These are phyloP conservation scores for Astrothelium subdiscretum DNA, from an alignment of 495 filamentous ascomycete genomes.

Conservation along the genomic window DNA sequence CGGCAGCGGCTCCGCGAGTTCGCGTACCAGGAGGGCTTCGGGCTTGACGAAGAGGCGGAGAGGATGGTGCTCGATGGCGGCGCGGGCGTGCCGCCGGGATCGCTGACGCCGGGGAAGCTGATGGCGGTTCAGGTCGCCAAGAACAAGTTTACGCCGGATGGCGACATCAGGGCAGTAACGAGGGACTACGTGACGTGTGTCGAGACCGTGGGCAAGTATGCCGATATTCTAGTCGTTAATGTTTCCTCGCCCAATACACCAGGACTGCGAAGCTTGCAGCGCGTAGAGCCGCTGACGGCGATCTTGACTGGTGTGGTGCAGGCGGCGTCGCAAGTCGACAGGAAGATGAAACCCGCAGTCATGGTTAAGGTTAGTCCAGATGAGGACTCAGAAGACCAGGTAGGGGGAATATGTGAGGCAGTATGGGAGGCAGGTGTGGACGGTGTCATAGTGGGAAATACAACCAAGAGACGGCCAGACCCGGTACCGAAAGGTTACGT, in stretches of 20 bases:
- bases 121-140: conserved; percentile 95
- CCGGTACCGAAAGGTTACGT: conserved; percentile 52
- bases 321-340: conserved; percentile 52
- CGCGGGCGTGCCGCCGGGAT: conserved; percentile 56
- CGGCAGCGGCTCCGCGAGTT: conserved; percentile 66
- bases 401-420: conserved; percentile 78
- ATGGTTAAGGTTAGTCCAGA: conserved; percentile 98
- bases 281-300: conserved; percentile 62
- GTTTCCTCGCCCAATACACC: conserved; percentile 95
- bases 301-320: conserved; percentile 74
- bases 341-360: conserved; percentile 66
- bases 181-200: conserved; percentile 82
- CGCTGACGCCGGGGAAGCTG: conserved; percentile 58
- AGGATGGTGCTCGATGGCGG: conserved; percentile 60
- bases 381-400: conserved; percentile 70
- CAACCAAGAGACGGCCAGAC: conserved; percentile 68
- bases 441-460: conserved; percentile 96
- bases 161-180: conserved; percentile 71
- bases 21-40: conserved; percentile 56
- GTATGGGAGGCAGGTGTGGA: conserved; percentile 77
- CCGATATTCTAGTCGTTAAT: conserved; percentile 91
- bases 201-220: conserved; percentile 65
- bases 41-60: conserved; percentile 51
- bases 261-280: conserved; percentile 74
- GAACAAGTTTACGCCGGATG: conserved; percentile 79